Evolutionary conservation across 805 yeast species (phyloP).

Genomic region (Suhomyces sp.): DNA sequence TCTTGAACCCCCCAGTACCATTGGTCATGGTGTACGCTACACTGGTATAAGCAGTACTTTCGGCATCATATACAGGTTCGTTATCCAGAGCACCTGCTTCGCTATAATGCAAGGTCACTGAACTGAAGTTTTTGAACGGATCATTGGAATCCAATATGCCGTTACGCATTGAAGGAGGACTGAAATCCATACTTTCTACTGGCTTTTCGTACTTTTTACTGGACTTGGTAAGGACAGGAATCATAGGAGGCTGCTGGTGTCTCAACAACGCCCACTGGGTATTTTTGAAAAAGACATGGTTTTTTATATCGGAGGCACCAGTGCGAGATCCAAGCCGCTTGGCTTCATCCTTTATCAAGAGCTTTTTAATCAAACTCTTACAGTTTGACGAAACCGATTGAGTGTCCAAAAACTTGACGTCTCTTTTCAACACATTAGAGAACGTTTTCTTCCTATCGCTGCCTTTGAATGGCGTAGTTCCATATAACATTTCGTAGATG

Average conservation of each 20-base stretch:
- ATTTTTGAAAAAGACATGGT: constrained; percentile 85
- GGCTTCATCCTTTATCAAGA: constrained; percentile 82
- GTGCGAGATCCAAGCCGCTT: constrained; percentile 87
- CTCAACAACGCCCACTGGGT: constrained; percentile 94
- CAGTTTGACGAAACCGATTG: constrained; percentile 71
- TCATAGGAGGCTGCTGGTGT: constrained; percentile 92
- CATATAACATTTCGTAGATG: constrained; percentile 90
- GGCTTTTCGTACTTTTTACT: constrained; percentile 11
- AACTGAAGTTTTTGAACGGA: constrained; percentile 82
- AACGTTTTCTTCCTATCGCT: constrained; percentile 84
- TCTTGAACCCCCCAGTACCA: constrained; percentile 5
- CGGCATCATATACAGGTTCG: constrained; percentile 45
- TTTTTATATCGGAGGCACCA: constrained; percentile 94
- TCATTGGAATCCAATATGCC: constrained; percentile 44
- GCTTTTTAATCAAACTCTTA: constrained; percentile 72
- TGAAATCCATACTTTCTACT: constrained; percentile 11
- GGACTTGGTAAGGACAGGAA: constrained; percentile 64
- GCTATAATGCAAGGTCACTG: constrained; percentile 80
- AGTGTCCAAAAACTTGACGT: constrained; percentile 72
- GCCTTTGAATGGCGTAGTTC: constrained; percentile 96
- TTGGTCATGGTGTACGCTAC: constrained; percentile 54
- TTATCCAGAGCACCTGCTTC: constrained; percentile 42
- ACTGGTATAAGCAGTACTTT: constrained; percentile 44
- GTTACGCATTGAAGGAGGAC: neutral
- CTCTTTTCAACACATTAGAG: constrained; percentile 79